Evolutionary conservation across 78 protist species (phyloP), one percentile per base, ranked within the genome.

Genomic region (Dictyostelium capitatum): DNA sequence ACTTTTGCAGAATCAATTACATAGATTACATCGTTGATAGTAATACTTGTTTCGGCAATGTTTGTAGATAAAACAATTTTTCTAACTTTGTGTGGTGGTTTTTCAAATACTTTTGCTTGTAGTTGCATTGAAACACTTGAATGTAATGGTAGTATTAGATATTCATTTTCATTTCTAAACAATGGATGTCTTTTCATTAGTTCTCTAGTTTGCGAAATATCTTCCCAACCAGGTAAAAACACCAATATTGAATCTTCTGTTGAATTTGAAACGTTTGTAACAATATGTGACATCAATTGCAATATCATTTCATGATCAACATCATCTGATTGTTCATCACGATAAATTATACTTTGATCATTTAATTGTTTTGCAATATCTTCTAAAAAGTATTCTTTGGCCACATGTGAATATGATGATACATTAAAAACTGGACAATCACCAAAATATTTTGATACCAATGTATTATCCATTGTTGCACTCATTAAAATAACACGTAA

Each of bases 61-160:
- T 97, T 97, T 14, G 98, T 97, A 1, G 96, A 12, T 20, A 97
- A 51, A 25, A 97, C 96, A 10, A 97, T 70, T 95, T 97, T 97
- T 51, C 98, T 70, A 25, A 77, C 10, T 19, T 83, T 89, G 8
- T 2, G 15, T 41, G 96, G 97, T 32, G 97, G 97, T 30, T 30
- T 64, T 3, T 32, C 79, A 64, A 95, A 96, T 23, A 92, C 95
- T 47, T 59, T 62, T 14, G 79, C 53, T 82, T 82, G 89, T 30
- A 23, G 10, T 54, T 51, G 72, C 70, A 79, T 51, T 7, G 83
- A 54, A 23, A 79, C 30, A 37, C 47, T 25, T 19, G 83, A 79
- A 17, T 79, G 99, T 15, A 99, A 89, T 4, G 99, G 98, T 6
- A 97, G 37, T 20, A 79, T 19, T 37, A 79, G 15, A 62, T 15